Evolutionary conservation across 1,284 basidiomycete species (phyloP), one percentile per base, ranked within the genome.

Genomic region (Heterobasidion annosum): DNA sequence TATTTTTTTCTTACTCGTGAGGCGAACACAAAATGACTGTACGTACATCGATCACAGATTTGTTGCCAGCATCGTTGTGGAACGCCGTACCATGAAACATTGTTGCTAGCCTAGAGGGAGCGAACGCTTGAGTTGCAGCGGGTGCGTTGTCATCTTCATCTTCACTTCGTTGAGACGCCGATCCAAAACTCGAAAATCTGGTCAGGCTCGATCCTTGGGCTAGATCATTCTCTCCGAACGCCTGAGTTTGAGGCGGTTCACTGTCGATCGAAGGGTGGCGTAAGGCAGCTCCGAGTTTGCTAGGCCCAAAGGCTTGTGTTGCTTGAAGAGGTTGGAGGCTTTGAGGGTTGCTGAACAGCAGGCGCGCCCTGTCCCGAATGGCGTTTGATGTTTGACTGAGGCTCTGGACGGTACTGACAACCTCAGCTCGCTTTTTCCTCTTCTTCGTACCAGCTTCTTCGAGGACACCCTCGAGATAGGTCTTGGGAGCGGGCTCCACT

Each of bases 401-500:
- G 51, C 63, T 70, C 60, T 73, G 72, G 50, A 88, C 70, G 2
- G 77, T 79, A 53, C 73, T 68, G 2, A 67, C 55, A n/a, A 70
- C 65, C 48, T 74, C 68, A 32, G 67, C 65, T 45, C 73, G 72
- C 58, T 67, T 75, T 3, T 63, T 65, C 59, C 72, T 76, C 62
- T 73, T 79, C 62, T 72, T 77, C 6, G 70, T 70, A 34, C 61
- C 70, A 3, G 68, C 71, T 35, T 71, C 70, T 16, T 74, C 70
- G 8, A 86, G 65, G 15, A 81, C 69, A 5, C 76, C 72, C 59
- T 83, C 79, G 50, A 90, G 68, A 40, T 82, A 70, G 0, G 84
- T 88, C 35, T 62, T 63, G 0, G 69, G 61, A 5, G 65, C 67
- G 16, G 51, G 40, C 5, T 25, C 25, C 25, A 25, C 25, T 1